Conservation (phyloP, 257 asterid genomes). For the Paulownia fortunei region DNA sequence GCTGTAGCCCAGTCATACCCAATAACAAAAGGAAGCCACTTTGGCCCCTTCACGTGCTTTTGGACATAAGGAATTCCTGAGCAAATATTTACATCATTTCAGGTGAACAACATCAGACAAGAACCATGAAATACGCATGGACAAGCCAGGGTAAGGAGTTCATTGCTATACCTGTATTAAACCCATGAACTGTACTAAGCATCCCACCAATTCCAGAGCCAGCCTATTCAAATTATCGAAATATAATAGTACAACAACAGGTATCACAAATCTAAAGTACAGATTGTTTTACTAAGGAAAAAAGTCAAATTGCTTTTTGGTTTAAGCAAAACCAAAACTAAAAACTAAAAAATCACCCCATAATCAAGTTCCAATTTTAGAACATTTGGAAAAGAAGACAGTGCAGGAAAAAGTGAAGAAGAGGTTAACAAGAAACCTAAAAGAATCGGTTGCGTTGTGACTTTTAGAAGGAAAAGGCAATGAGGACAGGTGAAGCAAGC, state of each 20-base stretch:
- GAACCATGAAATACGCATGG: background rate
- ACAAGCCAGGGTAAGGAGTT: background rate
- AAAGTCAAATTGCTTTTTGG: too few species aligned
- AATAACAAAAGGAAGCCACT: conserved; percentile 77
- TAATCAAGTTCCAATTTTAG: background rate
- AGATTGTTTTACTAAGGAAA: background rate
- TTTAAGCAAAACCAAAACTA: background rate
- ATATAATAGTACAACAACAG: background rate
- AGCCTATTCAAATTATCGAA: conserved; percentile 46
- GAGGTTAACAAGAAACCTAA: background rate
- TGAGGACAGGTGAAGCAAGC: background rate
- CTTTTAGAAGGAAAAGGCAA: background rate
- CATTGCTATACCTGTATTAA: conserved; percentile 60
- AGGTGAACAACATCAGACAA: background rate
- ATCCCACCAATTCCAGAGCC: conserved; percentile 85
- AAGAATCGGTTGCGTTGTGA: background rate
- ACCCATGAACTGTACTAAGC: conserved; percentile 77
- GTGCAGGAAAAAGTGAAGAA: background rate
- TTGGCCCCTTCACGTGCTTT: conserved; percentile 73
- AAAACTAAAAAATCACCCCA: background rate
- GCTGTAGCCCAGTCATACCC: conserved; percentile 48
- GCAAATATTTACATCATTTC: conserved; percentile 9
- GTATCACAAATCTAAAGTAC: background rate
- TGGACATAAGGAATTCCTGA: conserved; percentile 76
- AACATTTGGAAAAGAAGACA: background rate